phyloP scores from a whole-genome alignment of 2,329 filamentous ascomycete genomes.

The Allantophomopsis cytisporea region DNA sequence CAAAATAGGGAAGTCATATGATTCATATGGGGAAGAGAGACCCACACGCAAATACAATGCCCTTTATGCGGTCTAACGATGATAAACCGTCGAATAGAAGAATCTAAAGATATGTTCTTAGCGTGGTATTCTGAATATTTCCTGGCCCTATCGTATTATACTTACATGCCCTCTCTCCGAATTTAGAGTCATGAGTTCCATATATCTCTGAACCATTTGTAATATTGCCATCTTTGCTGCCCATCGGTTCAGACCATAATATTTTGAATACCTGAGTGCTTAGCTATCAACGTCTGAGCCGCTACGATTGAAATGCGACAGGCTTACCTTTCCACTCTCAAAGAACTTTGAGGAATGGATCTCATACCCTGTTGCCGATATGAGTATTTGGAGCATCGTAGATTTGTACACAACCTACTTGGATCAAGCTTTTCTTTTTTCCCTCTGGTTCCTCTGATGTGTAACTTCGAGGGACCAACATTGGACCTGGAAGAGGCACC shows the following conservation, averaged over 20 bases:
- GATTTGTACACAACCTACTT: not conserved
- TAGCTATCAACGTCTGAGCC: not conserved
- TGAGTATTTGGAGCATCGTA: not conserved
- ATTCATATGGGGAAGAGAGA: not conserved
- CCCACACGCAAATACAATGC: constrained; percentile 9
- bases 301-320: not conserved
- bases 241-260: not conserved
- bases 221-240: not conserved
- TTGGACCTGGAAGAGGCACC: no score
- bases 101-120: not conserved
- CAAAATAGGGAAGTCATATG: no score
- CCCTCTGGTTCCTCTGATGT: not conserved
- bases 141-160: no score
- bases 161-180: constrained; percentile 1
- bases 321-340: not conserved
- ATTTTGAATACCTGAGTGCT: not conserved
- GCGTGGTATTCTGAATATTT: no score
- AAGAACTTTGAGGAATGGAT: not conserved
- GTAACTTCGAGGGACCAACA: no score
- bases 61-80: not conserved
- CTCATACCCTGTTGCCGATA: not conserved
- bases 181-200: not conserved
- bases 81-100: constrained; percentile 5
- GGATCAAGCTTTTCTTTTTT: not conserved
- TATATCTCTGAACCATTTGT: not conserved